These are phyloP conservation scores for Globisporangium recalcitrans DNA, from an alignment of 352 stramenopile genomes.

Conservation along the genomic window DNA sequence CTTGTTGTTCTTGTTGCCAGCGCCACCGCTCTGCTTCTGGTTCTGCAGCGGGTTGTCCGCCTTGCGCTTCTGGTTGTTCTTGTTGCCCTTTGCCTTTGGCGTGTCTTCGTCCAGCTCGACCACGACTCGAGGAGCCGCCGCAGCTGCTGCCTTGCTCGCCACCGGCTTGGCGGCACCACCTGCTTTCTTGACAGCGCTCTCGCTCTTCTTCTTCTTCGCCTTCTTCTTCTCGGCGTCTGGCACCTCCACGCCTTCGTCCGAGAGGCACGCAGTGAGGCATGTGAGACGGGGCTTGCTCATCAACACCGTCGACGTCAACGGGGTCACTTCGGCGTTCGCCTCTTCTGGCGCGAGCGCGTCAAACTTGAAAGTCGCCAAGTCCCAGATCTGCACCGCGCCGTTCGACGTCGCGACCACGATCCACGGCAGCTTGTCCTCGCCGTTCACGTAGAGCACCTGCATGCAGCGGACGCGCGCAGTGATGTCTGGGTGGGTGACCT, in stretches of 20 bases:
- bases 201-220: slow-evolving; percentile 46
- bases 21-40: slow-evolving; percentile 21
- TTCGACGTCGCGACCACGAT: slow-evolving; percentile 74
- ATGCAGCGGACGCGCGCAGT: slow-evolving; percentile 69
- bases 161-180: neutral
- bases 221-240: slow-evolving; percentile 28
- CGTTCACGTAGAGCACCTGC: slow-evolving; percentile 63
- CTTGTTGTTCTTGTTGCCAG: slow-evolving; percentile 13
- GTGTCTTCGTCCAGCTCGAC: slow-evolving; percentile 49
- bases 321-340: slow-evolving; percentile 47
- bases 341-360: slow-evolving; percentile 44
- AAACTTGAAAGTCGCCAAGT: slow-evolving; percentile 59
- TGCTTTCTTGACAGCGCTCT: slow-evolving; percentile 15
- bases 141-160: slow-evolving; percentile 18
- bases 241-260: slow-evolving; percentile 19
- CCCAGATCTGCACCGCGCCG: slow-evolving; percentile 76
- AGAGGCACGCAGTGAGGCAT: slow-evolving; percentile 61
- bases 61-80: slow-evolving; percentile 17
- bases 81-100: slow-evolving; percentile 2
- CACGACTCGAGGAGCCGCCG: slow-evolving; percentile 50
- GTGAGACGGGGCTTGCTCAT: slow-evolving; percentile 74
- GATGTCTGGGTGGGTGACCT: slow-evolving; percentile 59
- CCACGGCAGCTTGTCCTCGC: slow-evolving; percentile 51
- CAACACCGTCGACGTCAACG: slow-evolving; percentile 54
- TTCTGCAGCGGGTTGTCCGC: slow-evolving; percentile 10